These are phyloP conservation scores for Lentinula sp. DNA, from an alignment of 768 basidiomycete species.

Conservation along the genomic window DNA sequence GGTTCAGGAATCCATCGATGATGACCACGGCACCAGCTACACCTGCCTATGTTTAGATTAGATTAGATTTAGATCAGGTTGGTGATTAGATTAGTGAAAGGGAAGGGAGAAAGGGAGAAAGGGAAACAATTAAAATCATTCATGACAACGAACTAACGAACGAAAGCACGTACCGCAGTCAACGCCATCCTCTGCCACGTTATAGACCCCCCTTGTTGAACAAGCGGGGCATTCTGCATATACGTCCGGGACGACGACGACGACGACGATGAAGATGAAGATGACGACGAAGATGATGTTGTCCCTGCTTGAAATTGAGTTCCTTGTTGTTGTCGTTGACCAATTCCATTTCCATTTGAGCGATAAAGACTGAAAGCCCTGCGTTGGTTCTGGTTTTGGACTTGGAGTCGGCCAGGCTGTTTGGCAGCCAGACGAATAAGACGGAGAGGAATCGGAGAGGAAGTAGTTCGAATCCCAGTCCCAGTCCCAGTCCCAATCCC, in stretches of 20 bases:
- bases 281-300: neutral
- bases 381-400: neutral
- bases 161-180: slow-evolving; percentile 5
- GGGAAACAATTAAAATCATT: no score
- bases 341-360: neutral
- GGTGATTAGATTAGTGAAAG: neutral
- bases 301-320: neutral
- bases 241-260: neutral
- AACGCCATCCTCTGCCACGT: slow-evolving; percentile 9
- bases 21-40: slow-evolving; percentile 67
- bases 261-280: no score
- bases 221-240: slow-evolving; percentile 5
- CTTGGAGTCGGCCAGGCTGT: no score
- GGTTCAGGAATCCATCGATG: slow-evolving; percentile 62
- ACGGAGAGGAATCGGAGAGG: neutral
- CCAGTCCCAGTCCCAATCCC: no score
- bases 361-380: slow-evolving; percentile 1
- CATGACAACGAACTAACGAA: no score
- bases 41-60: slow-evolving; percentile 39
- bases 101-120: neutral
- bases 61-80: neutral
- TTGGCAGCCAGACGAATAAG: neutral
- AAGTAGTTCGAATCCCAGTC: neutral
- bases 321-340: neutral
- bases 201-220: neutral